These are phyloP conservation scores for Salix caprea DNA, from an alignment of 345 rosid species.

Conservation along the genomic window DNA sequence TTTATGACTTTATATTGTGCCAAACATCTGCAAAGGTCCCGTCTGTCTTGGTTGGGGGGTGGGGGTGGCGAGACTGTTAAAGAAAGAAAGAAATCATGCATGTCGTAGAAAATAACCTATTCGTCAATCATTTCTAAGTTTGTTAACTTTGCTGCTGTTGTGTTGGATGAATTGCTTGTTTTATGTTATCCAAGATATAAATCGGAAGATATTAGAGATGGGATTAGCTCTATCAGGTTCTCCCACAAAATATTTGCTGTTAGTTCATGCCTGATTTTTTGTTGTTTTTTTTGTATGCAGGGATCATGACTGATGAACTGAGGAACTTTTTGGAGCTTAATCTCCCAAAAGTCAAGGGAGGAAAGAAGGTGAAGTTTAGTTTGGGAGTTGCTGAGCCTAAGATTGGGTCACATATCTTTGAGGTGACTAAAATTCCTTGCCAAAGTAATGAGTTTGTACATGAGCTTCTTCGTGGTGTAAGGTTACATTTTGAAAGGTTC, in stretches of 20 bases:
- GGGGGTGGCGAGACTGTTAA: too few relatives aligned
- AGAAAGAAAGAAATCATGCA: too few relatives aligned
- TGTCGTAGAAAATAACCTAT: too few relatives aligned
- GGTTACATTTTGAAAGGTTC: constrained; percentile 75
- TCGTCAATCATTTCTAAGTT: too few relatives aligned
- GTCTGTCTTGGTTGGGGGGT: too few relatives aligned
- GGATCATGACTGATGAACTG: constrained; percentile 76
- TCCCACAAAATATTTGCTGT: too few relatives aligned
- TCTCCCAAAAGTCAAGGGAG: constrained; percentile 76
- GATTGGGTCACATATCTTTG: constrained; percentile 76
- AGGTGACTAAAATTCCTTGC: constrained; percentile 75
- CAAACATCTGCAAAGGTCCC: too few relatives aligned
- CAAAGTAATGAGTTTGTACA: constrained; percentile 78
- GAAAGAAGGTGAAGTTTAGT: constrained; percentile 69
- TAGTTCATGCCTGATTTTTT: not conserved
- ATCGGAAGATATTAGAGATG: not conserved
- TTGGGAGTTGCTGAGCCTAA: constrained; percentile 86
- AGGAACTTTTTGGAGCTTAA: constrained; percentile 77
- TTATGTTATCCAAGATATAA: too few relatives aligned
- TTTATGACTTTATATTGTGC: too few relatives aligned
- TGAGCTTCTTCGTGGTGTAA: constrained; percentile 86
- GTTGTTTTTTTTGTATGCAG: not conserved
- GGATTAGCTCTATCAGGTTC: too few relatives aligned
- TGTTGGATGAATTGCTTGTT: too few relatives aligned
- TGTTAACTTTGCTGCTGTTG: too few relatives aligned